Evolutionary conservation across 2,329 filamentous ascomycete genomes (phyloP).

Genomic region (Ophiocordyceps sinensis): DNA sequence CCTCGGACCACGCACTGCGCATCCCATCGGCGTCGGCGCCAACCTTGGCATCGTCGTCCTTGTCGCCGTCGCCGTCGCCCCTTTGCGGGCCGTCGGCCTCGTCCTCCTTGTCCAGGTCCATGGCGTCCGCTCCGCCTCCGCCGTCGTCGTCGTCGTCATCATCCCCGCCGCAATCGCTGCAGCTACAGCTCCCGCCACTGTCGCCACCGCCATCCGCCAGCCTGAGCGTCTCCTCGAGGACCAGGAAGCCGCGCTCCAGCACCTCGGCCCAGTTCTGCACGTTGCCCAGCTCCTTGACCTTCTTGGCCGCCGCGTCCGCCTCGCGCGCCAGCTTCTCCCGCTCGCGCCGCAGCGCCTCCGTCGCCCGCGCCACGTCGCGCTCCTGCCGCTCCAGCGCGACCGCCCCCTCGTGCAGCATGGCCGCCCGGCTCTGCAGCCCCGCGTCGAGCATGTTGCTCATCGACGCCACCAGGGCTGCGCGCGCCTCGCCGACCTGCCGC

Average conservation of each 20-base stretch:
- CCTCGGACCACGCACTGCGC: constrained; percentile 18
- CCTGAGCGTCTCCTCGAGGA: constrained; percentile 49
- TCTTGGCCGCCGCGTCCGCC: constrained; percentile 45
- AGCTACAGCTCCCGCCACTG: constrained; percentile 15
- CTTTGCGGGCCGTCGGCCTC: not conserved
- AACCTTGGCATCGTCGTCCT: constrained; percentile 10
- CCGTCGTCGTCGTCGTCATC: constrained; percentile 5
- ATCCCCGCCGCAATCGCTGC: constrained; percentile 19
- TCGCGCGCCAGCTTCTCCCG: constrained; percentile 51
- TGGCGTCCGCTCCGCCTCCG: constrained; percentile 4
- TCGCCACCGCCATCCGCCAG: constrained; percentile 26
- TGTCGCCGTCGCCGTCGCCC: constrained; percentile 4
- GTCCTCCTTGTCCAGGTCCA: constrained; percentile 7
- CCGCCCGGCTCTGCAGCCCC: constrained; percentile 50
- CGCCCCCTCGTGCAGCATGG: constrained; percentile 55
- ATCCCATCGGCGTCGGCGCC: constrained; percentile 9
- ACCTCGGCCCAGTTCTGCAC: constrained; percentile 83
- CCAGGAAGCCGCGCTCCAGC: constrained; percentile 52
- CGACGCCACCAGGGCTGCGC: constrained; percentile 43
- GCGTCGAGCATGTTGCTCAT: constrained; percentile 57
- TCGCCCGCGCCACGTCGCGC: constrained; percentile 45
- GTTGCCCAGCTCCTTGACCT: constrained; percentile 65
- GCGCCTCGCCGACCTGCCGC: constrained; percentile 39
- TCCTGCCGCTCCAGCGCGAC: constrained; percentile 53
- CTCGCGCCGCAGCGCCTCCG: constrained; percentile 45